phyloP scores from a whole-genome alignment of 2,329 filamentous ascomycete species.

The Kalaharituber pfeilii region DNA sequence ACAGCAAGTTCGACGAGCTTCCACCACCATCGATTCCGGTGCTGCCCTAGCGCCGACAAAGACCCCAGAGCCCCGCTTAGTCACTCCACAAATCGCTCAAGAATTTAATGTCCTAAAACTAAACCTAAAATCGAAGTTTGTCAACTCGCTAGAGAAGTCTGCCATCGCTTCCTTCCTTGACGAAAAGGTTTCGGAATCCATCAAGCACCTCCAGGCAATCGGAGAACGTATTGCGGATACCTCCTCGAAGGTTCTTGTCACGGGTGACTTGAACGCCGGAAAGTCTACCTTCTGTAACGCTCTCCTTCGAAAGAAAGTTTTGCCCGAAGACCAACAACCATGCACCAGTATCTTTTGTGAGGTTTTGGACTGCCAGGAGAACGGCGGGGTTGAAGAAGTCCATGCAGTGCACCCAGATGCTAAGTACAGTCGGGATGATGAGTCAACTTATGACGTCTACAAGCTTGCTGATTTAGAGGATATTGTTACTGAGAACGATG shows the following conservation, averaged over 20 bases:
- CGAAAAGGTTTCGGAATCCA: conserved; percentile 83
- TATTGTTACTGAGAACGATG: conserved; percentile 74
- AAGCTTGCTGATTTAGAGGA: conserved; percentile 61
- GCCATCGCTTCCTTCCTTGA: conserved; percentile 83
- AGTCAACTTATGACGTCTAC: conserved; percentile 85
- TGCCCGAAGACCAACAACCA: conserved; percentile 93
- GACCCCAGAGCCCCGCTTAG: conserved; percentile 56
- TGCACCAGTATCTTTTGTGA: conserved; percentile 98
- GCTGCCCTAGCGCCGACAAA: conserved; percentile 49
- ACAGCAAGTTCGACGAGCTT: conserved; percentile 45
- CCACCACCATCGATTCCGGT: conserved; percentile 47
- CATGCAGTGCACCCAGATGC: conserved; percentile 76
- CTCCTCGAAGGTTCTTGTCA: conserved; percentile 88
- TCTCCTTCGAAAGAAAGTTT: conserved; percentile 72
- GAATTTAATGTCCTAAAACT: conserved; percentile 93
- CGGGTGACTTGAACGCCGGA: conserved; percentile 87
- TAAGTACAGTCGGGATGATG: conserved; percentile 72
- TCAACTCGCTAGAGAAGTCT: conserved; percentile 82
- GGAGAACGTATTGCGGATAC: conserved; percentile 94
- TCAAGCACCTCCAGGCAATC: conserved; percentile 72
- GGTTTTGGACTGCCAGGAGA: conserved; percentile 80
- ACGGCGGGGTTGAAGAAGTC: conserved; percentile 80
- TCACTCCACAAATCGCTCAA: conserved; percentile 82
- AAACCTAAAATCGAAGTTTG: conserved; percentile 79
- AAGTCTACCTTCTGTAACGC: conserved; percentile 99